These are phyloP conservation scores for Fusarium setosum DNA, from an alignment of 2,329 filamentous ascomycete genomes.

Conservation along the genomic window DNA sequence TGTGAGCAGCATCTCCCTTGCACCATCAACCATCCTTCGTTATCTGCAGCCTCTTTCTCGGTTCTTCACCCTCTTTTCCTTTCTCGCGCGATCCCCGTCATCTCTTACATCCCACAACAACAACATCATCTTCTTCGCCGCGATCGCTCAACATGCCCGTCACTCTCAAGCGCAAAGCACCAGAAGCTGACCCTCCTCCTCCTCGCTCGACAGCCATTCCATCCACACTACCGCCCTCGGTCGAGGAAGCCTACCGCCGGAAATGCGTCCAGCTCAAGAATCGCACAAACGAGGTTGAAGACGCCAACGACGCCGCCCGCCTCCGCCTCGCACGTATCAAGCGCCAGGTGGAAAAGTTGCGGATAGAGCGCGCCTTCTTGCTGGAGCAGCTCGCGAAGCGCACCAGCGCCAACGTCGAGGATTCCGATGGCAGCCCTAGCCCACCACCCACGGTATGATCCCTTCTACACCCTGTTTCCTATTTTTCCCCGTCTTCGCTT, in stretches of 20 bases:
- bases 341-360: constrained; percentile 90
- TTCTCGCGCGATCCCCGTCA: constrained; percentile 2
- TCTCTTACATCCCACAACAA: neutral
- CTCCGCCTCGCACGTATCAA: constrained; percentile 83
- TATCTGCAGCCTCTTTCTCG: neutral
- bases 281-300: constrained; percentile 90
- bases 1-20: constrained; percentile 33
- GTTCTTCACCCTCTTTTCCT: constrained; percentile 5
- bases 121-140: constrained; percentile 1
- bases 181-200: constrained; percentile 50
- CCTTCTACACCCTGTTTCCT: constrained; percentile 8
- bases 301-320: constrained; percentile 86
- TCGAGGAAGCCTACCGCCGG: constrained; percentile 94
- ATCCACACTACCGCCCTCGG: constrained; percentile 81
- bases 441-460: constrained; percentile 79
- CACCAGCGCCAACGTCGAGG: constrained; percentile 79
- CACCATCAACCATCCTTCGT: constrained; percentile 11
- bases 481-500: neutral
- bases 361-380: constrained; percentile 83
- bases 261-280: constrained; percentile 97
- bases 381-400: constrained; percentile 79
- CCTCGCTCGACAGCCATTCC: constrained; percentile 58
- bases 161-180: constrained; percentile 49
- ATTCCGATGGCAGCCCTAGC: constrained; percentile 82
- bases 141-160: constrained; percentile 44